Evolutionary conservation across 2,329 filamentous ascomycete genomes (phyloP).

Genomic region (Colletotrichum godetiae): DNA sequence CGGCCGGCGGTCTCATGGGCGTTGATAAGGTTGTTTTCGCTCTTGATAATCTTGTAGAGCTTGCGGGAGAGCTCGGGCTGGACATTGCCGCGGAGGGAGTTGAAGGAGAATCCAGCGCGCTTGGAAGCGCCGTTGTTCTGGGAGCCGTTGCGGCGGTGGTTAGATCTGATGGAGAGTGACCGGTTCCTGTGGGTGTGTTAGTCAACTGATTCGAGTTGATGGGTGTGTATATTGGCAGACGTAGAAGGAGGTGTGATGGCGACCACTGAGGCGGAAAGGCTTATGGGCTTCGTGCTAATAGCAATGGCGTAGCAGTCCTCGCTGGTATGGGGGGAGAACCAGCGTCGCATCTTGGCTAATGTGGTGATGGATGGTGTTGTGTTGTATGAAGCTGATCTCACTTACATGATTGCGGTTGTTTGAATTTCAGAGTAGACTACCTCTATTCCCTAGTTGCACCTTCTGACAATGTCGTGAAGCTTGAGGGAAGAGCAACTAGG

Average conservation of each 20-base stretch:
- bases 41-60: constrained; percentile 94
- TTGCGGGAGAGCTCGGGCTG: constrained; percentile 91
- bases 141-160: constrained; percentile 58
- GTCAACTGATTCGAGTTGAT: neutral
- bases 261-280: neutral
- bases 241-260: neutral
- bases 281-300: neutral
- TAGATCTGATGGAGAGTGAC: constrained; percentile 78
- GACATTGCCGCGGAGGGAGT: constrained; percentile 83
- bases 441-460: neutral
- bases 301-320: constrained; percentile 9
- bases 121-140: constrained; percentile 52
- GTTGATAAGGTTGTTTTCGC: constrained; percentile 87
- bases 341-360: constrained; percentile 16
- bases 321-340: constrained; percentile 23
- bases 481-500: neutral
- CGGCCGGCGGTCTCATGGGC: constrained; percentile 87
- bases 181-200: constrained; percentile 68
- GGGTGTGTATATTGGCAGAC: neutral
- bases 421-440: neutral
- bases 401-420: constrained; percentile 25
- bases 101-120: constrained; percentile 76
- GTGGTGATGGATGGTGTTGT: neutral
- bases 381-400: neutral
- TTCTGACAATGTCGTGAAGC: neutral